Percentiles rank a stretch among this genome's conserved stretches.
These are phyloP conservation scores for Laguncularia racemosa DNA, from an alignment of 345 rosid genomes.

Conservation along the genomic window DNA sequence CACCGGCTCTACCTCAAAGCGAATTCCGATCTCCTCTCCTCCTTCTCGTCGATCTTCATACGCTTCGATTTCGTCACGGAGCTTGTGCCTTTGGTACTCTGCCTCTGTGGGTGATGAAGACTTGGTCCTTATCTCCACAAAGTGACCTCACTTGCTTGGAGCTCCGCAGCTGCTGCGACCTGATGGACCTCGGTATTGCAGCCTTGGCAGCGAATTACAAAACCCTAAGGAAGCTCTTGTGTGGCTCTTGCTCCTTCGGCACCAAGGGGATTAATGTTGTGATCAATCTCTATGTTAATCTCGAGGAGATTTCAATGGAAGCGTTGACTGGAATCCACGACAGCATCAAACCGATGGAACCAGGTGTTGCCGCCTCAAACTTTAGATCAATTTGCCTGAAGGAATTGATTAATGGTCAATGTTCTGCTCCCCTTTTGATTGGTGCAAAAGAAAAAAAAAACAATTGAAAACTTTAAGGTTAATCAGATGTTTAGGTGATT, in stretches of 20 bases:
- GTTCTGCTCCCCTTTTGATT: slow-evolving; percentile 48
- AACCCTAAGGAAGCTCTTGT: too few species aligned
- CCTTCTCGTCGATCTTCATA: slow-evolving; percentile 35
- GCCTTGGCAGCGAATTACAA: slow-evolving; percentile 51
- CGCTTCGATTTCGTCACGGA: slow-evolving; percentile 71
- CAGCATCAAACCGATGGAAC: slow-evolving; percentile 27
- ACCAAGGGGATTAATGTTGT: too few species aligned
- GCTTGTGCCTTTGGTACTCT: slow-evolving; percentile 63
- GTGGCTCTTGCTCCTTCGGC: too few species aligned
- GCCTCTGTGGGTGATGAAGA: slow-evolving; percentile 59
- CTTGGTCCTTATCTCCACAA: slow-evolving; percentile 42
- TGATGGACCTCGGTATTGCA: slow-evolving; percentile 68
- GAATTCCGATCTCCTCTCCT: slow-evolving; percentile 33
- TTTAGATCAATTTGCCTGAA: slow-evolving; percentile 62
- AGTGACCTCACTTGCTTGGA: slow-evolving; percentile 68
- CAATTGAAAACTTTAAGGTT: slow-evolving; percentile 52
- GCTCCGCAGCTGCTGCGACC: slow-evolving; percentile 88
- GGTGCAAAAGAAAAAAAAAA: slow-evolving; percentile 34
- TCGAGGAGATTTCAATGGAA: slow-evolving; percentile 58
- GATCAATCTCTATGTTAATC: slow-evolving; percentile 37
- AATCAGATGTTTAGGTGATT: slow-evolving; percentile 71
- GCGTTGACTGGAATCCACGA: slow-evolving; percentile 52
- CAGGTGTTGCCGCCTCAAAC: slow-evolving; percentile 31
- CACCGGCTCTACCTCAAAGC: slow-evolving; percentile 62
- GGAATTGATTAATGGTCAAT: slow-evolving; percentile 71